phyloP scores from a whole-genome alignment of 345 rosid genomes.

The Excoecaria agallocha region DNA sequence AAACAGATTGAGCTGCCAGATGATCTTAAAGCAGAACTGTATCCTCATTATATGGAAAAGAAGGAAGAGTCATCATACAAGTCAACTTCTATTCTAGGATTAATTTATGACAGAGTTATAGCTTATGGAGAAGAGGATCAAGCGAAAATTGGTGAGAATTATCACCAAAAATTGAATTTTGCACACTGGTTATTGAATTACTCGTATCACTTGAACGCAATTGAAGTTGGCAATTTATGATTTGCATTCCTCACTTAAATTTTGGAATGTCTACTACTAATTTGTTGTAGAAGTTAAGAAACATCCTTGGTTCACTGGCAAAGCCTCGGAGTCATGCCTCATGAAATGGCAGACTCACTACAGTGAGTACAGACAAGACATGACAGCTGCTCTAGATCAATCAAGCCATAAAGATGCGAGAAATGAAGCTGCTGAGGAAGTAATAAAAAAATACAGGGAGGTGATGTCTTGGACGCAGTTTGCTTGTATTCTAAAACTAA shows the following conservation, averaged over 20 bases:
- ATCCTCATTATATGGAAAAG: constrained; percentile 64
- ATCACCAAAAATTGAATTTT: neutral
- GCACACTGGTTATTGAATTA: neutral
- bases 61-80: constrained; percentile 24
- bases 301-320: constrained; percentile 45
- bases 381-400: constrained; percentile 31
- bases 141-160: constrained; percentile 37
- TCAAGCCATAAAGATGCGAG: neutral
- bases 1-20: constrained; percentile 50
- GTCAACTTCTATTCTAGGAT: constrained; percentile 65
- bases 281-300: constrained; percentile 42
- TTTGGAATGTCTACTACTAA: neutral
- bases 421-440: constrained; percentile 28
- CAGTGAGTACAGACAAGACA: constrained; percentile 44
- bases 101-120: constrained; percentile 49
- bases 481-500: neutral
- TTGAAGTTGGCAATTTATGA: neutral
- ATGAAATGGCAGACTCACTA: constrained; percentile 40
- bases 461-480: constrained; percentile 26
- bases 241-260: no score
- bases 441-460: constrained; percentile 47
- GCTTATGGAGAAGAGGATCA: constrained; percentile 25
- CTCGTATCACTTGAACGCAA: neutral
- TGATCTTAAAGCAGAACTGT: constrained; percentile 39
- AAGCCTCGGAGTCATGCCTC: constrained; percentile 15